phyloP scores from a whole-genome alignment of 768 basidiomycete genomes.

The Artomyces pyxidatus region DNA sequence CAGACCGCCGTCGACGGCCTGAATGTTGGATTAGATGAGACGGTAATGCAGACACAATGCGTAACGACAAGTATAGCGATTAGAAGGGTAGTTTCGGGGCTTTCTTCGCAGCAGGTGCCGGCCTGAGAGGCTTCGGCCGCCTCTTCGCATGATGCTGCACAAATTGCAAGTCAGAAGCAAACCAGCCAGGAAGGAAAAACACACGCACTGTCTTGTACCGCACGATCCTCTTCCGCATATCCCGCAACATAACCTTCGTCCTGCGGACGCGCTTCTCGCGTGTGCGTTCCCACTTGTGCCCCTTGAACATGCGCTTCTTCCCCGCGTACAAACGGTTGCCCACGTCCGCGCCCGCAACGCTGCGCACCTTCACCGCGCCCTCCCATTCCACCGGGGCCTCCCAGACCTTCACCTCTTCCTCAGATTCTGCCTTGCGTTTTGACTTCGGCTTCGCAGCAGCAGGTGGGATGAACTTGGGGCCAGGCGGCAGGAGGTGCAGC shows the following conservation, averaged over 20 bases:
- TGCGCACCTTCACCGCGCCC: slow-evolving; percentile 23
- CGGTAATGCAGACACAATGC: too few relatives aligned
- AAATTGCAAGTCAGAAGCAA: neutral
- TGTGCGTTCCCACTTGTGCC: slow-evolving; percentile 77
- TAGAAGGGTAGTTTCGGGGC: slow-evolving; percentile 16
- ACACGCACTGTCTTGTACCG: slow-evolving; percentile 52
- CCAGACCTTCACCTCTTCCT: neutral
- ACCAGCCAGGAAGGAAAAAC: too few relatives aligned
- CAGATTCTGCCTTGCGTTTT: neutral
- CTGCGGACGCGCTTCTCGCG: slow-evolving; percentile 38
- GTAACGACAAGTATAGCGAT: neutral
- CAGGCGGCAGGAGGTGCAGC: slow-evolving; percentile 57
- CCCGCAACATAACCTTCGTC: slow-evolving; percentile 51
- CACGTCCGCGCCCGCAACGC: slow-evolving; percentile 38
- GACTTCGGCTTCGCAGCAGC: slow-evolving; percentile 9
- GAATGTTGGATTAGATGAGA: too few relatives aligned
- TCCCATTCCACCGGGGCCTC: slow-evolving; percentile 21
- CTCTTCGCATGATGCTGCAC: slow-evolving; percentile 12
- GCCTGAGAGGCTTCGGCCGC: slow-evolving; percentile 12
- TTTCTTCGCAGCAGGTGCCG: slow-evolving; percentile 10
- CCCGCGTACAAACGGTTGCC: slow-evolving; percentile 64
- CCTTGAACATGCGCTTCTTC: slow-evolving; percentile 87
- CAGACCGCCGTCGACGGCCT: too few relatives aligned
- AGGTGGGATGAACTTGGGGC: slow-evolving; percentile 43
- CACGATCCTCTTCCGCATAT: slow-evolving; percentile 59